A percentile compares a stretch with the other conserved stretches of the same genome.
Evolutionary conservation across 2,329 filamentous ascomycete species (phyloP).

Genomic region (Sporothrix protearum): DNA sequence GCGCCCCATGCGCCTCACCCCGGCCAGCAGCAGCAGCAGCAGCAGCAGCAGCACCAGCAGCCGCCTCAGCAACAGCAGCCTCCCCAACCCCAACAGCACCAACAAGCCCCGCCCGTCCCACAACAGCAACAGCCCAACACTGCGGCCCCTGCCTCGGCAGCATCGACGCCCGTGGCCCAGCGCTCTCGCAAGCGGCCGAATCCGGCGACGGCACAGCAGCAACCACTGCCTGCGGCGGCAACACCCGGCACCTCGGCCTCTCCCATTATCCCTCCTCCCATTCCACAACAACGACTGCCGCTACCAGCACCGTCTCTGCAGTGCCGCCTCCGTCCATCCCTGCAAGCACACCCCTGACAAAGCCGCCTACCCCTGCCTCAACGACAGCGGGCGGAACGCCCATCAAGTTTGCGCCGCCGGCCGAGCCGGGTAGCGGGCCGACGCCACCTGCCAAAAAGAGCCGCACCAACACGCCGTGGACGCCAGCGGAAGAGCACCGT

Average conservation of each 20-base stretch:
- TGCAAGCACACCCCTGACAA: conserved; percentile 37
- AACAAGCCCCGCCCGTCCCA: conserved; percentile 33
- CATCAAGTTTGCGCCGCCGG: conserved; percentile 29
- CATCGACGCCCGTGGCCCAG: conserved; percentile 32
- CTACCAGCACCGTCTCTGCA: conserved; percentile 38
- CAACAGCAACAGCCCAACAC: conserved; percentile 29
- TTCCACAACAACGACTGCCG: conserved; percentile 23
- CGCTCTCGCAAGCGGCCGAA: conserved; percentile 44
- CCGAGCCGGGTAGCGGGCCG: conserved; percentile 37
- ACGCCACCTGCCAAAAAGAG: conserved; percentile 76
- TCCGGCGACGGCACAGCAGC: conserved; percentile 28
- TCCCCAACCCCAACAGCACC: conserved; percentile 35
- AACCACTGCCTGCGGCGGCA: conserved; percentile 18
- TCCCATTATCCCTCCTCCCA: conserved; percentile 29
- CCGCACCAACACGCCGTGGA: conserved; percentile 98
- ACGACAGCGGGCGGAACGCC: conserved; percentile 27
- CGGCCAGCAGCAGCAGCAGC: conserved; percentile 36
- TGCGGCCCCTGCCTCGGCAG: conserved; percentile 27
- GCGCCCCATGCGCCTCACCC: conserved; percentile 39
- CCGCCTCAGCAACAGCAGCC: conserved; percentile 33
- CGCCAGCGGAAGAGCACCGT: conserved; percentile 84
- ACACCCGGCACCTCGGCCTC: conserved; percentile 26
- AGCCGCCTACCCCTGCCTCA: conserved; percentile 22
- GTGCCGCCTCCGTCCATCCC: conserved; percentile 36
- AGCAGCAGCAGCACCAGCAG: conserved; percentile 30